These are phyloP conservation scores for Pyrenochaeta sp. DNA, from an alignment of 2,329 filamentous ascomycete genomes.

Conservation along the genomic window DNA sequence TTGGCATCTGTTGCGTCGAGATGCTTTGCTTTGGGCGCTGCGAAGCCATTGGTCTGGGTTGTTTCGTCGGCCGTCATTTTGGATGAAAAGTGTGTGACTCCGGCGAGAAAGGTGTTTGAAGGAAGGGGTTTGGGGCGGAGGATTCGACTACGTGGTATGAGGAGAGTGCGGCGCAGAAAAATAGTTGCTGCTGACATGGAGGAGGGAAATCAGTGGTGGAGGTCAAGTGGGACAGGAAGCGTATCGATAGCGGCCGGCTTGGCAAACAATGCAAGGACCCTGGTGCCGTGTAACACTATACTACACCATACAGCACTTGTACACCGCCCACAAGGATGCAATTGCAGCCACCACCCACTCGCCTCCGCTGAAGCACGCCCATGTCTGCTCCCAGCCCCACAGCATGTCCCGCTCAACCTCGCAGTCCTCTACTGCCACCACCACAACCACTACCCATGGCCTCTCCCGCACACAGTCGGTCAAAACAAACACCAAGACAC, in stretches of 20 bases:
- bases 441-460: slow-evolving; percentile 24
- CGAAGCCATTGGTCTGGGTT: slow-evolving; percentile 51
- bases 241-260: slow-evolving; percentile 30
- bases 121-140: too few species aligned
- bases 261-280: slow-evolving; percentile 21
- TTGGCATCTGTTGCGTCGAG: slow-evolving; percentile 35
- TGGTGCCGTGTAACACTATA: slow-evolving; percentile 19
- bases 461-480: slow-evolving; percentile 37
- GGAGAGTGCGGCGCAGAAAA: too few species aligned
- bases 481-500: slow-evolving; percentile 40
- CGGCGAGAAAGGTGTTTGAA: too few species aligned
- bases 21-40: slow-evolving; percentile 45
- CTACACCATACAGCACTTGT: too few species aligned
- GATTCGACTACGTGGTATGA: too few species aligned
- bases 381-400: slow-evolving; percentile 9
- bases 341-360: slow-evolving; percentile 3
- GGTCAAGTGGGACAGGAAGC: slow-evolving; percentile 31
- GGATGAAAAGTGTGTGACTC: too few species aligned
- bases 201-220: slow-evolving; percentile 7
- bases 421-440: slow-evolving; percentile 28
- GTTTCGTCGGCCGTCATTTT: slow-evolving; percentile 44
- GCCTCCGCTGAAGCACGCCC: slow-evolving; percentile 4
- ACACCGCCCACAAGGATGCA: too few species aligned
- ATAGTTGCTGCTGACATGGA: slow-evolving; percentile 11
- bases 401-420: slow-evolving; percentile 40